Percentiles rank a stretch among this genome's conserved stretches.
Evolutionary conservation across 1,284 basidiomycete genomes (phyloP).

Genomic region (Ganoderma resinaceum): DNA sequence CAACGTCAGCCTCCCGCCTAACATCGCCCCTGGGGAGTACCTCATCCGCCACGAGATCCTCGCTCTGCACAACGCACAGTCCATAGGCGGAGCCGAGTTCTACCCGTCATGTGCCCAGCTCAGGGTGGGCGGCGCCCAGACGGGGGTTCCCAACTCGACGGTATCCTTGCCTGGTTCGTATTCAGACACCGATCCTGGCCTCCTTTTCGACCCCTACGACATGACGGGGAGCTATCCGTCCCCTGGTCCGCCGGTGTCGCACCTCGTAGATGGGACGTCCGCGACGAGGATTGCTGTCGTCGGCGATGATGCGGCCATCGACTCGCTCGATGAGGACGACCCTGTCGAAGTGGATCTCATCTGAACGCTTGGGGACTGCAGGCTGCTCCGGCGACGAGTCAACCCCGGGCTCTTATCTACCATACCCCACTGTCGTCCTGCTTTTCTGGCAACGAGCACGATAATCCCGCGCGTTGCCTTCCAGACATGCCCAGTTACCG

Average conservation of each 20-base stretch:
- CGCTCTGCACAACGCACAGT: conserved; percentile 63
- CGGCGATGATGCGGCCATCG: background rate
- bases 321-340: background rate
- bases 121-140: conserved; percentile 57
- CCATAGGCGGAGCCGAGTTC: conserved; percentile 67
- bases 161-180: conserved; percentile 72
- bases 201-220: conserved; percentile 48
- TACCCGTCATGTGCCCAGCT: conserved; percentile 74
- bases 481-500: background rate
- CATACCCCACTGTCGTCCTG: background rate
- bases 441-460: background rate
- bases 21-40: conserved; percentile 66
- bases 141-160: conserved; percentile 48
- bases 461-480: background rate
- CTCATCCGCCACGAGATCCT: conserved; percentile 72
- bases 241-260: conserved; percentile 46
- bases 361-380: background rate
- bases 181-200: conserved; percentile 64
- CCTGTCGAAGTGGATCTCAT: background rate
- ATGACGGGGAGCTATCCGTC: conserved; percentile 41
- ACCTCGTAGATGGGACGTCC: conserved; percentile 23
- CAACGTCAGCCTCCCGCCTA: conserved; percentile 58
- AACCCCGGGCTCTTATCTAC: background rate
- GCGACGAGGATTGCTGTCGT: background rate
- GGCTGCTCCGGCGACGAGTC: background rate